Evolutionary conservation across 2,329 filamentous ascomycete genomes (phyloP), one percentile per base, ranked within the genome.

Genomic region (Chalaropsis thielavioides): DNA sequence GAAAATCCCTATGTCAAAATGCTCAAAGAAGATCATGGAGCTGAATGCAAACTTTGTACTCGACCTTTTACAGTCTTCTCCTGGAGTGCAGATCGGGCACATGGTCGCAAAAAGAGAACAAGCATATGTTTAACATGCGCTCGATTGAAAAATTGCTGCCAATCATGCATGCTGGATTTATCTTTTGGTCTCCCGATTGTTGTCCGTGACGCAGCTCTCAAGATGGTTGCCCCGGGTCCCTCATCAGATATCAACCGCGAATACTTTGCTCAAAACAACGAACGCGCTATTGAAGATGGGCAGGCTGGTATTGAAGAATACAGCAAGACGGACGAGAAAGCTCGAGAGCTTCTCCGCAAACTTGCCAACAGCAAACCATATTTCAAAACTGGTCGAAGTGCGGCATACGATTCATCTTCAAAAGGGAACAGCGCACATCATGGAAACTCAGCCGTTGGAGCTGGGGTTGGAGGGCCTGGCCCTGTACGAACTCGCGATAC

Each of bases 1-100:
- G 92, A 96, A 68, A 97, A 97, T 71, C 92, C 92, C 1, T 99
- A 95, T 72, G 94, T 99, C 54, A 94, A 97, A 76, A 97, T 99
- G 92, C 81, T 99, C 67, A 99, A 99, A 76, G 91, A 97, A 73
- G 92, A 99, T 75, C 86, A 95, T 72, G 94, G 91, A 71, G 89
- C 88, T 66, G 88, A 92, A 76, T 90, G 88, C 81, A 89, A 89
- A 78, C 79, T 89, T 69, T 99, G 94, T 76, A 97, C 92, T 6
- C 85, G 94, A 68, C 94, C 94, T 0, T 99, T 96, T 72, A 97
- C 94, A 31, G 83, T 97, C 64, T 99, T 99, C 75, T 85, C 87
- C 71, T 99, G 92, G 92, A 92, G 92, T 71, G 86, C 89, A 68
- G 92, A 95, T 74, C 89, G 94, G 66, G 94, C 92, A 2, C 81